Evolutionary conservation across 1,139 yeast genomes (phyloP).

Genomic region (Yamadazyma jaroonii): DNA sequence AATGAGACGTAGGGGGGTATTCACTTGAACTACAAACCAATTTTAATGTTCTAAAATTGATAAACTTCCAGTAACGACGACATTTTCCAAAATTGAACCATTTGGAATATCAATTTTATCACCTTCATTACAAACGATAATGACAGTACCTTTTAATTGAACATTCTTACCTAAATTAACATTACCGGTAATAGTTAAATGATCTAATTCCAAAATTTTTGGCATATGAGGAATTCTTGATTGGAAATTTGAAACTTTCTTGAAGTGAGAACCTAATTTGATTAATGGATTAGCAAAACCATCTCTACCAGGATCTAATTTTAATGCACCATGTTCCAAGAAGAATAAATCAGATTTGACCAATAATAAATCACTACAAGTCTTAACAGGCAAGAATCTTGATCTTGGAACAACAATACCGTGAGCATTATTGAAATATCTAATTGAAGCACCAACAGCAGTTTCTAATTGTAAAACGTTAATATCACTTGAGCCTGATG

Average conservation of each 20-base stretch:
- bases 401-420: slow-evolving; percentile 99
- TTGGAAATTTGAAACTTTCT: slow-evolving; percentile 91
- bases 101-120: slow-evolving; percentile 96
- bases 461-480: slow-evolving; percentile 95
- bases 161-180: slow-evolving; percentile 89
- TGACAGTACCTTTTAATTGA: slow-evolving; percentile 93
- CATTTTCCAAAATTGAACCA: slow-evolving; percentile 91
- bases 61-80: slow-evolving; percentile 94
- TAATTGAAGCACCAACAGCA: slow-evolving; percentile 98
- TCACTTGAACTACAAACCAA: no score
- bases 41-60: slow-evolving; percentile 86
- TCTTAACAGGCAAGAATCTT: slow-evolving; percentile 96
- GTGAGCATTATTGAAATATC: slow-evolving; percentile 92
- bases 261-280: slow-evolving; percentile 94
- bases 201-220: slow-evolving; percentile 91
- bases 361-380: slow-evolving; percentile 88
- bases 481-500: slow-evolving; percentile 71
- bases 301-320: slow-evolving; percentile 79
- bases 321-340: slow-evolving; percentile 89
- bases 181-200: slow-evolving; percentile 95
- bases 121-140: slow-evolving; percentile 96
- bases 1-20: no score
- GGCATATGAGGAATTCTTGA: slow-evolving; percentile 94
- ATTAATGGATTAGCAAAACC: slow-evolving; percentile 89
- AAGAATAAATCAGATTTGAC: slow-evolving; percentile 95